Evolutionary conservation across 257 asterid species (phyloP).

Genomic region (Solanum bukasovii): DNA sequence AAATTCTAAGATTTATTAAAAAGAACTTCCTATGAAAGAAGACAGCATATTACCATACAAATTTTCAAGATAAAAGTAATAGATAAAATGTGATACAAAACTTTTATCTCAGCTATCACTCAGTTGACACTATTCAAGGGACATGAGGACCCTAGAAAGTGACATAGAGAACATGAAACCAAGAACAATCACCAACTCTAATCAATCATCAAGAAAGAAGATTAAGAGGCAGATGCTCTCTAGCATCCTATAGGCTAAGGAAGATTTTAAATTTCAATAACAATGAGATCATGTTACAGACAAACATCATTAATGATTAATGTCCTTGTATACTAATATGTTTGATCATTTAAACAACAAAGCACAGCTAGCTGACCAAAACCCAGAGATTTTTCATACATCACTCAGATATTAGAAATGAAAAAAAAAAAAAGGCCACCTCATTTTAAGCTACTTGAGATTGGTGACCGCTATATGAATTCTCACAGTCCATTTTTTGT

Average conservation of each 20-base stretch:
- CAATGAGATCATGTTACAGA: not conserved
- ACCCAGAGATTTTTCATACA: not conserved
- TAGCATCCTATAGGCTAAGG: not conserved
- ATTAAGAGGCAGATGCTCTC: not conserved
- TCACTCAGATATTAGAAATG: not conserved
- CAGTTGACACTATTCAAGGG: not conserved
- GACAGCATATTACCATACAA: not conserved
- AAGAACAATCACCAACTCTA: not conserved
- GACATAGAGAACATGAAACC: not conserved
- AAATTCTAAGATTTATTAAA: not conserved
- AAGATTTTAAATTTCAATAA: not conserved
- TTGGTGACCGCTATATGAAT: not conserved
- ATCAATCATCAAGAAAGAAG: not conserved
- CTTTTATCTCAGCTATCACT: not conserved
- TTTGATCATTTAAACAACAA: not conserved
- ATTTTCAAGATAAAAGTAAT: not conserved
- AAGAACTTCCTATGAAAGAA: not conserved
- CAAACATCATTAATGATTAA: not conserved
- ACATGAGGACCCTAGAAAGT: not conserved
- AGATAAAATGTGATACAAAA: not conserved
- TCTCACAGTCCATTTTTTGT: not conserved
- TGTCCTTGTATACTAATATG: not conserved
- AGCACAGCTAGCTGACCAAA: not conserved
- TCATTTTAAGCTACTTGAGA: not conserved
- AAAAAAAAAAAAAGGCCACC: not conserved